phyloP scores from a whole-genome alignment of 495 filamentous ascomycete species.

The Aspergillus cristatus region DNA sequence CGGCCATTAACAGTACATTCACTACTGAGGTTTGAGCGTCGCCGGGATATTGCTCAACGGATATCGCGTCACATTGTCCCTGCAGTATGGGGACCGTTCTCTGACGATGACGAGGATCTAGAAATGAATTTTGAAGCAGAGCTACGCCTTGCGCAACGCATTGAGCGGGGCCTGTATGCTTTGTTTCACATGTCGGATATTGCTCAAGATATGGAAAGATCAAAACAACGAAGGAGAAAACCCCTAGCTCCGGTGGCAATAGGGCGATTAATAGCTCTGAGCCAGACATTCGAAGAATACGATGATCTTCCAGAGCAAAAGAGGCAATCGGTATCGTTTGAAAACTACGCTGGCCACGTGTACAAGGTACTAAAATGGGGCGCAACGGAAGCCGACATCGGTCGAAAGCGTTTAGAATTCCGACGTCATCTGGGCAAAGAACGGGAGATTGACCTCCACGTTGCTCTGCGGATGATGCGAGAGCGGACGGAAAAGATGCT shows the following conservation, averaged over 20 bases:
- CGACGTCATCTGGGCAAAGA: conserved; percentile 15
- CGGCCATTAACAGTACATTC: conserved; percentile 14
- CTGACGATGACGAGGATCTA: conserved; percentile 9
- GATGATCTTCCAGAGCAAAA: conserved; percentile 9
- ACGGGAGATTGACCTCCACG: conserved; percentile 19
- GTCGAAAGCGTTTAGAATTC: conserved; percentile 15
- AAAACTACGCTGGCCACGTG: conserved; percentile 13
- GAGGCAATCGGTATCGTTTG: conserved; percentile 6
- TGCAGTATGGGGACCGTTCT: conserved; percentile 20
- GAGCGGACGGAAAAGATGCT: conserved; percentile 22
- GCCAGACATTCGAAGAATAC: conserved; percentile 15
- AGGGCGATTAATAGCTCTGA: conserved; percentile 9
- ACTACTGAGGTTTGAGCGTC: conserved; percentile 13
- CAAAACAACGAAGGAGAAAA: conserved; percentile 2
- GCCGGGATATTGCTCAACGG: conserved; percentile 12
- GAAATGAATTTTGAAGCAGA: conserved; percentile 22
- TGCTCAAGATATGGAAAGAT: conserved; percentile 10
- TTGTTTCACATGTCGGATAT: conserved; percentile 26
- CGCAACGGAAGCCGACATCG: conserved; percentile 18
- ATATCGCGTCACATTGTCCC: conserved; percentile 19
- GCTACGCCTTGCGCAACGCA: conserved; percentile 13
- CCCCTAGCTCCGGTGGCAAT: conserved; percentile 5
- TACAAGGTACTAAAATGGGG: conserved; percentile 17
- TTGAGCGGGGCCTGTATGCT: conserved; percentile 20
- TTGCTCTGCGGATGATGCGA: conserved; percentile 22